Evolutionary conservation across 129 eudicot species (phyloP).

Genomic region (Flaveria linearis): DNA sequence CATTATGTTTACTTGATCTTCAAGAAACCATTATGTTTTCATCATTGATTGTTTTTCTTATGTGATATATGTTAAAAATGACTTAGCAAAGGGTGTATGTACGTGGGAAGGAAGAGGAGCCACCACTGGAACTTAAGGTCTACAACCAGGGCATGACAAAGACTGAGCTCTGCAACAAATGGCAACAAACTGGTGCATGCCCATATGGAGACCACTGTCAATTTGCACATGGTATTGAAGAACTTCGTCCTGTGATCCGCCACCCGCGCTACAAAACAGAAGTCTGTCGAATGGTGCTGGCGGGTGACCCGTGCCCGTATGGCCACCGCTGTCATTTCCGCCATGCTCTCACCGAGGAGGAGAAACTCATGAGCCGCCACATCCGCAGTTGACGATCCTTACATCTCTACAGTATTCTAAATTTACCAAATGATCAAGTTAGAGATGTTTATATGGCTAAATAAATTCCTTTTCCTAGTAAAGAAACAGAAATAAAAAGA

Average conservation of each 20-base stretch:
- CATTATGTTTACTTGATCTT: not conserved
- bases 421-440: not conserved
- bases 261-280: constrained; percentile 99
- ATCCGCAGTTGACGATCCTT: constrained; percentile 29
- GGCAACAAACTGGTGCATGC: constrained; percentile 90
- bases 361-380: constrained; percentile 48
- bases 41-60: not conserved
- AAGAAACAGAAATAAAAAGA: constrained; percentile 19
- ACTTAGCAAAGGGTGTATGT: constrained; percentile 74
- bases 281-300: constrained; percentile 90
- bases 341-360: constrained; percentile 71
- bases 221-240: constrained; percentile 87
- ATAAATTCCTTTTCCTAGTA: constrained; percentile 29
- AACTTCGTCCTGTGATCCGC: constrained; percentile 85
- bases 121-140: constrained; percentile 64
- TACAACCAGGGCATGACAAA: constrained; percentile 85
- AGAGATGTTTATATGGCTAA: constrained; percentile 31
- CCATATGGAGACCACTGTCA: constrained; percentile 90
- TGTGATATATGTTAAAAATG: constrained; percentile 7
- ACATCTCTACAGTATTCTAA: constrained; percentile 25
- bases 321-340: constrained; percentile 98
- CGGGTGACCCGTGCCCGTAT: constrained; percentile 80
- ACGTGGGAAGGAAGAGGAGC: constrained; percentile 55
- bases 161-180: constrained; percentile 98
- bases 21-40: not conserved